Percentiles rank a stretch among this genome's conserved stretches.
phyloP scores from a whole-genome alignment of 2,329 filamentous ascomycete species.

The Trichophyton benhamiae region DNA sequence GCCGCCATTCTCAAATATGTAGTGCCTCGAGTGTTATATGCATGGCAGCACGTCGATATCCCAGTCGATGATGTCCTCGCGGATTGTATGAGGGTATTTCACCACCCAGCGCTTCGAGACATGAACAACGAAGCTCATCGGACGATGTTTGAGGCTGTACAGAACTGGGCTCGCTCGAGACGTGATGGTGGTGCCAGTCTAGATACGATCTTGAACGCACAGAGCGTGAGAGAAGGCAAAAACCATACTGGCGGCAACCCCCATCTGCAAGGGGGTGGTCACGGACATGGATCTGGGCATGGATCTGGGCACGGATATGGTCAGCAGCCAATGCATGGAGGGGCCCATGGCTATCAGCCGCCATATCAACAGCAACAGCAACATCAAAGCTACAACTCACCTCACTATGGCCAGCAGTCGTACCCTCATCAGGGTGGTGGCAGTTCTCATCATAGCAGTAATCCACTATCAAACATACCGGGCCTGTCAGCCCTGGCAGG shows the following conservation, averaged over 20 bases:
- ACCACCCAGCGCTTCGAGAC: constrained; percentile 75
- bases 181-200: constrained; percentile 54
- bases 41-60: constrained; percentile 79
- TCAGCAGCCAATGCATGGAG: background rate
- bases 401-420: background rate
- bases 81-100: constrained; percentile 72
- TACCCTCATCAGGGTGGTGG: background rate
- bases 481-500: constrained; percentile 10
- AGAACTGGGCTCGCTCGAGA: constrained; percentile 63
- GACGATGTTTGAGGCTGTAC: constrained; percentile 79
- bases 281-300: constrained; percentile 7
- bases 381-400: background rate
- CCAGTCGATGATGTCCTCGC: constrained; percentile 71
- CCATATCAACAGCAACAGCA: constrained; percentile 3
- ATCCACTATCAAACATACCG: constrained; percentile 19
- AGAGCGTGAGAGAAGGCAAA: constrained; percentile 68
- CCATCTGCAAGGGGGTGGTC: constrained; percentile 14
- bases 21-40: constrained; percentile 76
- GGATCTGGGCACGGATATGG: background rate
- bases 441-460: constrained; percentile 16
- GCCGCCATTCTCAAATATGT: constrained; percentile 71
- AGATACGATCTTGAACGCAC: constrained; percentile 63
- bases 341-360: background rate
- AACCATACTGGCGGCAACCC: constrained; percentile 48
- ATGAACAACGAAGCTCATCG: constrained; percentile 66